Evolutionary conservation across 331 rosid genomes (phyloP), one percentile per base, ranked within the genome.

Genomic region (Malus hybrid): DNA sequence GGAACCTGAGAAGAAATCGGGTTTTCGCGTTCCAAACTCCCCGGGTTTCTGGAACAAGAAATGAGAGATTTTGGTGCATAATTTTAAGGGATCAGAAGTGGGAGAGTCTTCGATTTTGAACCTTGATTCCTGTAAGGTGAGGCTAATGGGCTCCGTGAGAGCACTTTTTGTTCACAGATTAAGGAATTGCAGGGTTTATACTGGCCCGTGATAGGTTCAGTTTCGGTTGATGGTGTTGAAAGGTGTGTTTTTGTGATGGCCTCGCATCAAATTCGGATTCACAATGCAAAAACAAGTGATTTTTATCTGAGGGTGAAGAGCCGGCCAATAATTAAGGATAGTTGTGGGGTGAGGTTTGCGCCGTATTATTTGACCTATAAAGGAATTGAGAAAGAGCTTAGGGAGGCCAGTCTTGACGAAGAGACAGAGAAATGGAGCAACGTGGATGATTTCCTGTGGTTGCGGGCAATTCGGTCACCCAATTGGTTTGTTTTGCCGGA

Each of bases 371-470:
- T 92, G 90, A 81, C 80, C 16, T 92, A 94, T 44, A 31, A 71
- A 71, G 92, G 90, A 70, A 86, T 92, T 42, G 88, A 85, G 39
- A 85, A 83, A 56, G 93, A 94, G 88, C 96, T 94, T 20, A 79
- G 69, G 44, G 74, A 76, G 46, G 87, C 97, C 4, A 82, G 59
- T 44, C 93, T 94, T 4, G 81, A 78, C 27, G 85, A 67, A 15
- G 96, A 94, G 81, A 92, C 91, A 0, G 91, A 93, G 36, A 90
- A 86, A 55, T 94, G 99, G 97, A 90, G 73, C 34, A 88, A 88
- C 83, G 96, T 94, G 27, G 99, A 94, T 80, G 99, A 92, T 78
- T 94, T 94, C 75, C 34, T 71, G 64, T 94, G 99, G 99, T 65
- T 94, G 57, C 85, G 96, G 0, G 96, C 93, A 0, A 84, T 89